phyloP scores from a whole-genome alignment of 129 eudicot species.

The Heracleum sosnowskyi region DNA sequence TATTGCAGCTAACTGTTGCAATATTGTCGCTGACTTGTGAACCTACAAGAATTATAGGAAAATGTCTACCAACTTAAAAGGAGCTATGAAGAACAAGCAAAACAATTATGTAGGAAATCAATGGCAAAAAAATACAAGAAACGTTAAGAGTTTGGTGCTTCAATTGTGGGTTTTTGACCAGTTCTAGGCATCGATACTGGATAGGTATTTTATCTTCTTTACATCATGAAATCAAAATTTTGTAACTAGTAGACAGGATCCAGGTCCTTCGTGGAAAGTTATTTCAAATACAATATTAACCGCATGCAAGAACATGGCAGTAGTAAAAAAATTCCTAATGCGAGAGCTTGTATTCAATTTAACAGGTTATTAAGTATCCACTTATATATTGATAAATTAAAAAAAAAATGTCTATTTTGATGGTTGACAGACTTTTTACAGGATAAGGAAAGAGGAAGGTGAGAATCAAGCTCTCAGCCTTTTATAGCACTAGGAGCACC shows the following conservation, averaged over 20 bases:
- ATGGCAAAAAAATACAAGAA: neutral
- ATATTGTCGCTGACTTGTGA: slow-evolving; percentile 80
- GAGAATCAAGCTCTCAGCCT: neutral
- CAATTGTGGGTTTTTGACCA: neutral
- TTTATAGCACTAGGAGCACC: neutral
- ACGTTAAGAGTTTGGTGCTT: neutral
- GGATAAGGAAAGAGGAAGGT: neutral
- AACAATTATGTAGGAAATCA: neutral
- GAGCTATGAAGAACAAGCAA: neutral
- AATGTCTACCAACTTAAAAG: neutral
- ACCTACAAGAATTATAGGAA: slow-evolving; percentile 37
- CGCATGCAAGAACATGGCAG: neutral
- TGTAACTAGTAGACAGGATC: neutral
- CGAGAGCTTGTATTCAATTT: neutral
- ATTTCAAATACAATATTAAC: neutral
- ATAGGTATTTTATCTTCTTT: neutral
- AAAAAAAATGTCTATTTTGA: too few species aligned
- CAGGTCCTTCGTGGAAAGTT: neutral
- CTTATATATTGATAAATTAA: neutral
- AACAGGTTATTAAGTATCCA: neutral
- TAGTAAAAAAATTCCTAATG: neutral
- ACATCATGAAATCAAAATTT: neutral
- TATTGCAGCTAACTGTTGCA: slow-evolving; percentile 86
- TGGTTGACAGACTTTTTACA: neutral
- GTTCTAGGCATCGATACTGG: neutral